A percentile compares a stretch with the other conserved stretches of the same genome.
These are phyloP conservation scores for Sedum album DNA, from an alignment of 164 flowering plant species.

Conservation along the genomic window DNA sequence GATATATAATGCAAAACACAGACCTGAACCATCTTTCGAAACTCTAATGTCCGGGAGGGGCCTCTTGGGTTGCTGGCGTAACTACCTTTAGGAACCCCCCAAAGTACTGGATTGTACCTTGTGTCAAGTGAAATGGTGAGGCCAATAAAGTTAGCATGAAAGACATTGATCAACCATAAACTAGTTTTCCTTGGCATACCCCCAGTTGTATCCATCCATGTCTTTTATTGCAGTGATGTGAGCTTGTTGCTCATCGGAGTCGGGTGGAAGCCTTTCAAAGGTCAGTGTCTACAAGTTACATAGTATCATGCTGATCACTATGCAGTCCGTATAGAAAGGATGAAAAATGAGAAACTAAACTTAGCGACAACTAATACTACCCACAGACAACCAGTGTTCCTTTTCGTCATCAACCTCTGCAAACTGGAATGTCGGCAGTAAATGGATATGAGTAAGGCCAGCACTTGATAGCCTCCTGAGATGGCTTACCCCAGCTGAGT, in stretches of 20 bases:
- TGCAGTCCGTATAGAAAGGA: background rate
- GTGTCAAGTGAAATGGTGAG: slow-evolving; percentile 1
- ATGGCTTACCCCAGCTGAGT: slow-evolving; percentile 74
- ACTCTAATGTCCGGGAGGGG: slow-evolving; percentile 62
- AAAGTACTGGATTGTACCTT: slow-evolving; percentile 90
- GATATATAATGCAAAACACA: background rate
- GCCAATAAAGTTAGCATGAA: background rate
- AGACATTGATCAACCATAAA: background rate
- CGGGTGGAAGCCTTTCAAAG: too few species aligned
- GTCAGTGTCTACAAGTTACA: slow-evolving; percentile 35
- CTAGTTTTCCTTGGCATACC: slow-evolving; percentile 35
- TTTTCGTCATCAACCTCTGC: slow-evolving; percentile 77
- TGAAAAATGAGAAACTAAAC: background rate
- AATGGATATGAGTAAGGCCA: slow-evolving; percentile 82
- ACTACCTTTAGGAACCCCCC: slow-evolving; percentile 98
- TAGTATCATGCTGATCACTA: slow-evolving; percentile 8
- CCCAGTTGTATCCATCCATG: slow-evolving; percentile 93
- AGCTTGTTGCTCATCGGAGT: slow-evolving; percentile 85
- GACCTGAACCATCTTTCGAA: slow-evolving; percentile 92
- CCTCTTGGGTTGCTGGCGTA: slow-evolving; percentile 83
- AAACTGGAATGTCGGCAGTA: slow-evolving; percentile 83
- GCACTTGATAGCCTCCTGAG: slow-evolving; percentile 60
- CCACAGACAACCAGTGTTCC: slow-evolving; percentile 68
- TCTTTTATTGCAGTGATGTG: slow-evolving; percentile 58
- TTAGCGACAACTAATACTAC: slow-evolving; percentile 23